A percentile compares a stretch with the other conserved stretches of the same genome.
These are phyloP conservation scores for Carex arenaria DNA, from an alignment of 202 grass and related monocot genomes.

Conservation along the genomic window DNA sequence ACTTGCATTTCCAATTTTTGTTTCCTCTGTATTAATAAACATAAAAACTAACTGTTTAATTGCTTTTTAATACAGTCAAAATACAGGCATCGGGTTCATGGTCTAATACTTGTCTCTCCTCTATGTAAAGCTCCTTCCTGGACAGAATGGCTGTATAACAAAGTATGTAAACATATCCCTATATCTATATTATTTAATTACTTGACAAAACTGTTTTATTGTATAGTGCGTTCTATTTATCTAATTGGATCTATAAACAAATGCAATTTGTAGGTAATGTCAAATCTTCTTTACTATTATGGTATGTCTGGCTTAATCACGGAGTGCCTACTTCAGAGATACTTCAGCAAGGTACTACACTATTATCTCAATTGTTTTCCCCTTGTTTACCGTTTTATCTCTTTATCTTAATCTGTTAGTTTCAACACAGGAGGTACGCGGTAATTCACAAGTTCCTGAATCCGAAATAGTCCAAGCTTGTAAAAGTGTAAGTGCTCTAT, in stretches of 20 bases:
- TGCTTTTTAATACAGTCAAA: constrained; percentile 43
- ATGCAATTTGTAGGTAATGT: constrained; percentile 45
- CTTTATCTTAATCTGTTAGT: constrained; percentile 9
- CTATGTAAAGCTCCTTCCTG: constrained; percentile 94
- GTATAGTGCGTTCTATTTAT: not conserved
- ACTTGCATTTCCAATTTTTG: not conserved
- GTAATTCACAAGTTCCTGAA: constrained; percentile 67
- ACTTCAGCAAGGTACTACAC: constrained; percentile 80
- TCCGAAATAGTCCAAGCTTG: constrained; percentile 92
- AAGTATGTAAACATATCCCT: constrained; percentile 35
- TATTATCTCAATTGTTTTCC: constrained; percentile 12
- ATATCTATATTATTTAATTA: constrained; percentile 7
- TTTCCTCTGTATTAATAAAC: constrained; percentile 11
- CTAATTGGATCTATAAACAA: not conserved
- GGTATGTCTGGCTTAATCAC: constrained; percentile 83
- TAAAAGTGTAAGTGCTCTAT: constrained; percentile 74
- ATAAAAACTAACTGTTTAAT: not conserved
- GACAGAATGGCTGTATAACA: constrained; percentile 95
- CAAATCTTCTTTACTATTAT: constrained; percentile 93
- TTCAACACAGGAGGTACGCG: constrained; percentile 62
- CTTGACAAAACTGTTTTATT: not conserved
- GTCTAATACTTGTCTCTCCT: constrained; percentile 90
- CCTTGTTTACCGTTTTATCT: not conserved
- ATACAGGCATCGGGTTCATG: constrained; percentile 73
- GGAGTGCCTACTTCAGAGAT: constrained; percentile 80